Evolutionary conservation across 1,139 yeast genomes (phyloP), one percentile per base, ranked within the genome.

Genomic region (Pichiaceae sp.): DNA sequence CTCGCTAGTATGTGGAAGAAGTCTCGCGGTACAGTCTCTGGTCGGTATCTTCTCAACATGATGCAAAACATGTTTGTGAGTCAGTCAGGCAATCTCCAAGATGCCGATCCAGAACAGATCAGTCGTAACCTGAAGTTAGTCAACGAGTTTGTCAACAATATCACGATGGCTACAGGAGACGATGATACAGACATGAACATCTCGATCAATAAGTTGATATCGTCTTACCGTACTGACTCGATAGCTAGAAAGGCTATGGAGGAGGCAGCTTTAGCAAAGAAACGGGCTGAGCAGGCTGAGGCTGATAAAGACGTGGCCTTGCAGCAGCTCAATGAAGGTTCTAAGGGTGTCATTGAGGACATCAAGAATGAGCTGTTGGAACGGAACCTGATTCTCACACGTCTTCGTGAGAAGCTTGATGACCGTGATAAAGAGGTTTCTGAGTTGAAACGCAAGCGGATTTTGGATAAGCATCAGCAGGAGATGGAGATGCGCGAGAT

Each of bases 401-500:
- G 86, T 38, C 81, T 85, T 37, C 68, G 91, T 47, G 68, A 84
- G 39, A 67, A 78, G 40, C 78, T 80, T 39, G 79, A 76, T 32
- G 78, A 75, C 33, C 62, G 85, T 35, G 70, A 73, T 28, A 60
- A 62, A 9, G 95, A 89, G 46, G 61, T 86, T 31, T 83, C 79
- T 32, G 93, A 81, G 25, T 54, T 81, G 38, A 81, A 82, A 53
- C 68, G 76, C 36, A 77, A 75, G 48, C 82, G 84, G 49, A 66
- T 85, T 34, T 56, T 72, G 15, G 95, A 85, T 46, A 79, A 84
- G 49, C 96, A 87, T 54, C 80, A 81, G 46, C 93, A 82, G 50
- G 97, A 89, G 54, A 66, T 83, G 23, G 96, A 89, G 58, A 76
- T 84, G 70, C 71, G 97, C 41, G 96, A 89, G 56, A 71, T 91